Percentiles rank a stretch among this genome's conserved stretches.
Evolutionary conservation across 108 stramenopile genomes (phyloP).

Genomic region (Skeletonema tropicum): DNA sequence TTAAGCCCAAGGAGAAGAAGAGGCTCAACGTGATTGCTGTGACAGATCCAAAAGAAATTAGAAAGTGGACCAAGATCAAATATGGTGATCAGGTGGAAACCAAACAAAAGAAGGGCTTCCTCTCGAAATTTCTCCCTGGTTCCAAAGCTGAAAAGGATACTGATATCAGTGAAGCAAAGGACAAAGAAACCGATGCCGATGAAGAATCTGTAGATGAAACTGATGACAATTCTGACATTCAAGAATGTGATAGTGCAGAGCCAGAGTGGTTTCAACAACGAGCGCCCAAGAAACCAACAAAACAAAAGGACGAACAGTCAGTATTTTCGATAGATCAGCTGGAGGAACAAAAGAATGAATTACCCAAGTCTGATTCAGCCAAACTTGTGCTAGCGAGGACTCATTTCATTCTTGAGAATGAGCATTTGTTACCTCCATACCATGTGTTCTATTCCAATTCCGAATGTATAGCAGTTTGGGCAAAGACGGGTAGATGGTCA

Average conservation of each 20-base stretch:
- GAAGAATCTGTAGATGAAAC: not conserved
- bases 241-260: not conserved
- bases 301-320: constrained; percentile 38
- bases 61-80: constrained; percentile 54
- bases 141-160: constrained; percentile 9
- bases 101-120: constrained; percentile 33
- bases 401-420: constrained; percentile 54
- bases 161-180: not conserved
- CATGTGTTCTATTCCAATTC: constrained; percentile 47
- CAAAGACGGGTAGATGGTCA: constrained; percentile 56
- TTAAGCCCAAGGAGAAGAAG: constrained; percentile 56
- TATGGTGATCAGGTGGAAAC: constrained; percentile 46
- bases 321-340: constrained; percentile 46
- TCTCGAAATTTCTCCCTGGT: constrained; percentile 16
- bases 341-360: constrained; percentile 17
- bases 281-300: constrained; percentile 9
- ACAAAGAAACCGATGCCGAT: not conserved
- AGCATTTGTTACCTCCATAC: constrained; percentile 52
- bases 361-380: constrained; percentile 54
- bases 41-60: constrained; percentile 53
- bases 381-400: constrained; percentile 50
- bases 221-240: not conserved
- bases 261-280: constrained; percentile 45
- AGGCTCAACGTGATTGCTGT: constrained; percentile 54
- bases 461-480: constrained; percentile 59